Percentiles rank a stretch among this genome's conserved stretches.
These are phyloP conservation scores for Leishmania amazonensis DNA, from an alignment of 208 protist genomes.

Conservation along the genomic window DNA sequence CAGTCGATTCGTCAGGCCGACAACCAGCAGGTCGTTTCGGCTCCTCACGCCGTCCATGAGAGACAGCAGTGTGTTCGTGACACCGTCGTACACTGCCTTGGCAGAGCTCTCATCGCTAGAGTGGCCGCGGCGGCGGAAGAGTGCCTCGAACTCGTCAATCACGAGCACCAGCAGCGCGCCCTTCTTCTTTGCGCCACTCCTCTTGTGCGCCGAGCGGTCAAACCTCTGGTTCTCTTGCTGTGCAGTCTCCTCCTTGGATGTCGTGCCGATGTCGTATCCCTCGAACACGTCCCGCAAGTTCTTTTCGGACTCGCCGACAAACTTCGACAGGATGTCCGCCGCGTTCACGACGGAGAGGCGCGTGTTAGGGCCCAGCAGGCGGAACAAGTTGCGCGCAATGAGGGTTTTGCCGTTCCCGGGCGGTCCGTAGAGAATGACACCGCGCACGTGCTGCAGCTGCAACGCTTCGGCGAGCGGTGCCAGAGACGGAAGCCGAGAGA, in stretches of 20 bases:
- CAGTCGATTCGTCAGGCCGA: conserved; percentile 94
- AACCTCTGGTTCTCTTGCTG: conserved; percentile 9
- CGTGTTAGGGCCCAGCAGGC: conserved; percentile 93
- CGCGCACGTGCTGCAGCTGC: conserved; percentile 97
- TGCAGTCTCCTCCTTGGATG: conserved; percentile 36
- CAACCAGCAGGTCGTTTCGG: conserved; percentile 92
- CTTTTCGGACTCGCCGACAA: conserved; percentile 98
- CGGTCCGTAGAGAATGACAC: conserved; percentile 98
- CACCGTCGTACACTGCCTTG: conserved; percentile 96
- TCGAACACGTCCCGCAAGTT: conserved; percentile 99
- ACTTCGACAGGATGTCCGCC: conserved; percentile 99
- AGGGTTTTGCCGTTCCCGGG: conserved; percentile 99
- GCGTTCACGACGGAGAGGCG: conserved; percentile 93
- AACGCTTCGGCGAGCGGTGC: conserved; percentile 68
- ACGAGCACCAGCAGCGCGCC: conserved; percentile 98
- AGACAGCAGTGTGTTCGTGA: conserved; percentile 98
- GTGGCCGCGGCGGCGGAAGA: conserved; percentile 95
- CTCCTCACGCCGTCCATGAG: conserved; percentile 93
- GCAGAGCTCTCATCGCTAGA: conserved; percentile 93
- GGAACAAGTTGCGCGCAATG: conserved; percentile 98
- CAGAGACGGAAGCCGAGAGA: conserved; percentile 93
- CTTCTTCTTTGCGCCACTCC: neutral
- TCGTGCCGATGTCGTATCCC: conserved; percentile 86
- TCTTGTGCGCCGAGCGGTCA: conserved; percentile 7
- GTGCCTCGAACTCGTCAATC: conserved; percentile 99